phyloP scores from a whole-genome alignment of 2,329 filamentous ascomycete genomes.

The Madurella fahalii region DNA sequence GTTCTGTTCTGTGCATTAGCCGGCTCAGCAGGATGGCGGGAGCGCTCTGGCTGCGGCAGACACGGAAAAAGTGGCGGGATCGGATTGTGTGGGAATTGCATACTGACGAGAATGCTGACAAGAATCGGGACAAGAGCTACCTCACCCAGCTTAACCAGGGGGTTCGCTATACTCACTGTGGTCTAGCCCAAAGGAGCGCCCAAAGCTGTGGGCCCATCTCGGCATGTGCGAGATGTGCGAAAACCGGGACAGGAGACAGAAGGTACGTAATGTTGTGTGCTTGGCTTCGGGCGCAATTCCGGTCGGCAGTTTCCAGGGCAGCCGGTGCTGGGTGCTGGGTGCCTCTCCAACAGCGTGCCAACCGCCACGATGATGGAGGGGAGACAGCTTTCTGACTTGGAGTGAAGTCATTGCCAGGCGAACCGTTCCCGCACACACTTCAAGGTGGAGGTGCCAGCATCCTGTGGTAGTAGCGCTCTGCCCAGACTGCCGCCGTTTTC shows the following conservation, averaged over 20 bases:
- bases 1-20: slow-evolving; percentile 6
- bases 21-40: slow-evolving; percentile 2
- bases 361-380: too few relatives aligned
- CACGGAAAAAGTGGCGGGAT: slow-evolving; percentile 21
- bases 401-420: neutral
- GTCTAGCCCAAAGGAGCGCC: too few relatives aligned
- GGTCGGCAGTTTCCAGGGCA: too few relatives aligned
- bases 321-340: too few relatives aligned
- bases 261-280: neutral
- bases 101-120: slow-evolving; percentile 18
- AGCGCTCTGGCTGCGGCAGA: slow-evolving; percentile 1
- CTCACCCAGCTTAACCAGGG: neutral
- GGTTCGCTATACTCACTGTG: too few relatives aligned
- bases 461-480: too few relatives aligned
- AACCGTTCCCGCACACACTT: neutral
- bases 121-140: slow-evolving; percentile 11
- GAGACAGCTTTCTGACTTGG: too few relatives aligned
- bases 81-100: slow-evolving; percentile 27
- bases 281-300: too few relatives aligned
- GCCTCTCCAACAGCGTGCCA: too few relatives aligned
- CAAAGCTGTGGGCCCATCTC: too few relatives aligned
- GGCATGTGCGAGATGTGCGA: neutral
- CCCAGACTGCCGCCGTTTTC: neutral
- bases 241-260: neutral
- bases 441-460: too few relatives aligned